A percentile compares a stretch with the other conserved stretches of the same genome.
phyloP scores from a whole-genome alignment of 805 yeast genomes.

The Cyberlindnera maritima region DNA sequence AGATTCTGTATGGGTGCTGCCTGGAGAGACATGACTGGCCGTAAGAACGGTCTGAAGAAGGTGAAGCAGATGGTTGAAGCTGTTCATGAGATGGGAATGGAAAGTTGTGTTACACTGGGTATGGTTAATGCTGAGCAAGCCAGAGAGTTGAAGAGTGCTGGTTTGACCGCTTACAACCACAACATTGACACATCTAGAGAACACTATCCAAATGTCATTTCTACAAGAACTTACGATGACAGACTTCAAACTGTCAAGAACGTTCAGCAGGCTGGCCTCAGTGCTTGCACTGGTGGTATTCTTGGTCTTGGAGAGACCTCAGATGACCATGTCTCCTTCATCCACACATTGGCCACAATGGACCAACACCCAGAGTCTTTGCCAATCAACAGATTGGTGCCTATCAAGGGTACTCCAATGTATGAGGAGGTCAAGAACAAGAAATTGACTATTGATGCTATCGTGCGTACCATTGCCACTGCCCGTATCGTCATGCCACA shows the following conservation, averaged over 20 bases:
- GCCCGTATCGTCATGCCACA: constrained; percentile 75
- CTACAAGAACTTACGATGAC: constrained; percentile 71
- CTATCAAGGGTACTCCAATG: constrained; percentile 77
- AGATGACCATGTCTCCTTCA: constrained; percentile 67
- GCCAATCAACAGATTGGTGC: constrained; percentile 78
- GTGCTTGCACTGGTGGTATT: constrained; percentile 78
- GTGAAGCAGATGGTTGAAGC: constrained; percentile 63
- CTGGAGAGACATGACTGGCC: constrained; percentile 82
- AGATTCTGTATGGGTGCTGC: constrained; percentile 87
- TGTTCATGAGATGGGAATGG: constrained; percentile 66
- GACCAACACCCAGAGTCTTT: constrained; percentile 74
- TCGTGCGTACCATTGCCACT: constrained; percentile 69
- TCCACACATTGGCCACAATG: constrained; percentile 66
- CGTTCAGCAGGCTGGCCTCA: constrained; percentile 61
- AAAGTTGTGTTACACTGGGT: constrained; percentile 78
- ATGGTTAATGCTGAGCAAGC: constrained; percentile 73
- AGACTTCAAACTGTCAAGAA: constrained; percentile 63
- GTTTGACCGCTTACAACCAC: constrained; percentile 80
- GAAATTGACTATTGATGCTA: constrained; percentile 55
- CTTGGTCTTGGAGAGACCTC: constrained; percentile 74
- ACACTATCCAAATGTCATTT: constrained; percentile 68
- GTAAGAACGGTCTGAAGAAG: constrained; percentile 62
- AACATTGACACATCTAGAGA: constrained; percentile 79
- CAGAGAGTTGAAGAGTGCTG: constrained; percentile 55
- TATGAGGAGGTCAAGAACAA: constrained; percentile 48